A percentile compares a stretch with the other conserved stretches of the same genome.
Conservation (phyloP, 1,284 basidiomycete species). For the Phenoliferia sp. region DNA sequence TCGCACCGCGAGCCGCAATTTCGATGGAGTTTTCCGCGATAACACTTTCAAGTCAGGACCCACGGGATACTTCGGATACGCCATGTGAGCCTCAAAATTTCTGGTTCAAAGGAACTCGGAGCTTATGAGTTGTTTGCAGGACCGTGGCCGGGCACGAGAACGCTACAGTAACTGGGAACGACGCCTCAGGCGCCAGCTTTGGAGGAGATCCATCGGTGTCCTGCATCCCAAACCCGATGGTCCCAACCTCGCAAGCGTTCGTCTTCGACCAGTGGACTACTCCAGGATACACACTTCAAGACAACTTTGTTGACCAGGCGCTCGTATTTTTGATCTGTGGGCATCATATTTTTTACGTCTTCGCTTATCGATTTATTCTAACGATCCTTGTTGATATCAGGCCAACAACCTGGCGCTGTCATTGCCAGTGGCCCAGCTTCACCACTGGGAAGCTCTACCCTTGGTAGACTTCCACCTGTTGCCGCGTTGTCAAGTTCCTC, state of each 20-base stretch:
- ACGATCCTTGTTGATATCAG: too few species aligned
- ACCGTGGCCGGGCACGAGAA: constrained; percentile 31
- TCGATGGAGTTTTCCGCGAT: constrained; percentile 56
- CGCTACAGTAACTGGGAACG: constrained; percentile 31
- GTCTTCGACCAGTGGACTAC: constrained; percentile 28
- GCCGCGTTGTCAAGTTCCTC: too few species aligned
- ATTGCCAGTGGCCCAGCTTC: too few species aligned
- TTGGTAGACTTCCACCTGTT: too few species aligned
- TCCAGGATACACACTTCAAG: background rate
- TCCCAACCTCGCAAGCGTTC: constrained; percentile 19
- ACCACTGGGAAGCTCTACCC: too few species aligned
- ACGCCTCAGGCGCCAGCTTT: constrained; percentile 29
- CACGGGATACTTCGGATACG: constrained; percentile 35
- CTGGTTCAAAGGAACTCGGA: constrained; percentile 18
- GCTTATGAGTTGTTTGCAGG: background rate
- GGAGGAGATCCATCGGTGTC: constrained; percentile 27
- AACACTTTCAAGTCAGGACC: constrained; percentile 51
- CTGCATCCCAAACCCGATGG: constrained; percentile 16
- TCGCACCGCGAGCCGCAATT: constrained; percentile 18
- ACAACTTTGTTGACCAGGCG: constrained; percentile 4
- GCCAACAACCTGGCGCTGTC: too few species aligned
- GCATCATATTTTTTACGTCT: background rate
- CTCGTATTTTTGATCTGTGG: constrained; percentile 16
- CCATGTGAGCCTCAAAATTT: constrained; percentile 18
- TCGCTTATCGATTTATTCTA: background rate